Evolutionary conservation across 2,329 filamentous ascomycete genomes (phyloP).

Genomic region (Cladophialophora exuberans): DNA sequence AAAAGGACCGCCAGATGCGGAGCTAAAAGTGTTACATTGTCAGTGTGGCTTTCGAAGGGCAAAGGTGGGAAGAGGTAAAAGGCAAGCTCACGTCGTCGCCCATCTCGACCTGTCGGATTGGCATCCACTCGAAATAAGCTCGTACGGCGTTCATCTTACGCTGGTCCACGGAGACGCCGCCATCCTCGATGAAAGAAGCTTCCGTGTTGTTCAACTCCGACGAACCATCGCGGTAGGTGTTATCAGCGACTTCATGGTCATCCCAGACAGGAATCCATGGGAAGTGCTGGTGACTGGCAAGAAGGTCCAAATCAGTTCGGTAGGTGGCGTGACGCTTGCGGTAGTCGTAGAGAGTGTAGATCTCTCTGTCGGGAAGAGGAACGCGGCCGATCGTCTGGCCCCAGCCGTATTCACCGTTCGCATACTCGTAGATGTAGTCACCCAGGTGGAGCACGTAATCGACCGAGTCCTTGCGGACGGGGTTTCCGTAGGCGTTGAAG

Average conservation of each 20-base stretch:
- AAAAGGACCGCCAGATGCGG: constrained; percentile 69
- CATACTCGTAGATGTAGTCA: constrained; percentile 65
- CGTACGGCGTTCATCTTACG: constrained; percentile 74
- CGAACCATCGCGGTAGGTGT: constrained; percentile 66
- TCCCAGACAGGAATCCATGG: constrained; percentile 69
- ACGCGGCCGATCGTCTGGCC: constrained; percentile 57
- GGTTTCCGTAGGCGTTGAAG: constrained; percentile 45
- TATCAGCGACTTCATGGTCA: constrained; percentile 67
- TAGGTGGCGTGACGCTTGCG: constrained; percentile 61
- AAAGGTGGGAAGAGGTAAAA: not conserved
- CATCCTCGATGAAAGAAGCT: constrained; percentile 61
- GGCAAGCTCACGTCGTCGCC: constrained; percentile 58
- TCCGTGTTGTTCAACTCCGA: constrained; percentile 68
- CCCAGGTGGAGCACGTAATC: constrained; percentile 63
- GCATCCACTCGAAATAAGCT: constrained; percentile 44
- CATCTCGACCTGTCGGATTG: constrained; percentile 63
- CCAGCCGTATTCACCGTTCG: constrained; percentile 54
- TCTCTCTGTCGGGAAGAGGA: constrained; percentile 56
- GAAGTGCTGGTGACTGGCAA: constrained; percentile 58
- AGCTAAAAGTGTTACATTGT: constrained; percentile 39
- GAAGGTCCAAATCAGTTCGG: constrained; percentile 64
- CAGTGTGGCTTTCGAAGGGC: no score
- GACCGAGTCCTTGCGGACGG: constrained; percentile 61
- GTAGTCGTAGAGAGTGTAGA: constrained; percentile 55
- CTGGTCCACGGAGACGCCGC: constrained; percentile 68